phyloP scores from a whole-genome alignment of 2,329 filamentous ascomycete genomes.

The Aspergillus glaucus region DNA sequence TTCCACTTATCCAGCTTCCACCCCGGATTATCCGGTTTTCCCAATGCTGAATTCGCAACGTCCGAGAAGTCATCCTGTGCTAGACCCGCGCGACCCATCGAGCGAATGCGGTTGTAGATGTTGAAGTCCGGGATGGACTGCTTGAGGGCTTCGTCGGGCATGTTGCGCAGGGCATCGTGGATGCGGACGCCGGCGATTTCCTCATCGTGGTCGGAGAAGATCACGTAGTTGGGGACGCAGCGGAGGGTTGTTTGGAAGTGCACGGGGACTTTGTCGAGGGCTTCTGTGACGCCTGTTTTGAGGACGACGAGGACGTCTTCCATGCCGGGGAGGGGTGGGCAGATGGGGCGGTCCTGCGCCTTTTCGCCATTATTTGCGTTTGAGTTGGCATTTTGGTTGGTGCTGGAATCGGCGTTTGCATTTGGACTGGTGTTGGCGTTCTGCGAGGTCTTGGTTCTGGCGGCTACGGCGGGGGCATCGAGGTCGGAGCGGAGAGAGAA shows the following conservation, averaged over 20 bases:
- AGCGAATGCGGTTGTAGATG: conserved; percentile 45
- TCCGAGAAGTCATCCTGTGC: conserved; percentile 30
- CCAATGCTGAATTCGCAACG: conserved; percentile 33
- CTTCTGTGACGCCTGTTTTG: conserved; percentile 54
- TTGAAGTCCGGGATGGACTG: conserved; percentile 40
- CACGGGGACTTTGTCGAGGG: conserved; percentile 48
- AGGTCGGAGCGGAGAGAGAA: conserved; percentile 55
- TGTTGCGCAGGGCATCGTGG: conserved; percentile 45
- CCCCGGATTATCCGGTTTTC: conserved; percentile 43
- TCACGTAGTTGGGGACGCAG: conserved; percentile 50
- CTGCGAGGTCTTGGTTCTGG: not conserved
- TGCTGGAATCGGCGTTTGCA: conserved; percentile 6
- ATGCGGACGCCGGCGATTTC: conserved; percentile 44
- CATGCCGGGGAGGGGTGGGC: conserved; percentile 35
- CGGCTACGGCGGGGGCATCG: conserved; percentile 38
- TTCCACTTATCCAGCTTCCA: conserved; percentile 55
- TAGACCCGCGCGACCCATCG: conserved; percentile 39
- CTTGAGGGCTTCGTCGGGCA: conserved; percentile 31
- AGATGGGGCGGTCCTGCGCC: conserved; percentile 8
- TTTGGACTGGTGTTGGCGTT: conserved; percentile 38
- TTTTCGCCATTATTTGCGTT: not conserved
- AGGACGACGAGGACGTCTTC: conserved; percentile 53
- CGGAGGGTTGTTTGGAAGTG: conserved; percentile 50
- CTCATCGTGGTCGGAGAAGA: conserved; percentile 55
- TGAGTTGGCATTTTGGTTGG: not conserved